A percentile compares a stretch with the other conserved stretches of the same genome.
Evolutionary conservation across 2,329 filamentous ascomycete genomes (phyloP).

Genomic region (Elsinoe fawcettii): DNA sequence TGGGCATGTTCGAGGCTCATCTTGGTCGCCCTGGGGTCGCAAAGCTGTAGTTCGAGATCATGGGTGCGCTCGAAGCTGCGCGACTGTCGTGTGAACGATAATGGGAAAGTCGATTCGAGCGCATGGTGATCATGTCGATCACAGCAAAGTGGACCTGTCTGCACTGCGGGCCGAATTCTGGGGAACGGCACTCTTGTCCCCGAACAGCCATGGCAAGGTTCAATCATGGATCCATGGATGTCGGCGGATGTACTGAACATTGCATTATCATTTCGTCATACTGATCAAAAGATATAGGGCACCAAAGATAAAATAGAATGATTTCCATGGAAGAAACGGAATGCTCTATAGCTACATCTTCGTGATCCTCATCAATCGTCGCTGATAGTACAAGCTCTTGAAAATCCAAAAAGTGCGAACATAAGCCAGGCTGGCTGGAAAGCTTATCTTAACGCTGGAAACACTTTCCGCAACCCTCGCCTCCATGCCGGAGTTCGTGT

Average conservation of each 20-base stretch:
- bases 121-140: not conserved
- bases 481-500: slow-evolving; percentile 19
- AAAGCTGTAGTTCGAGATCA: not conserved
- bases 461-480: slow-evolving; percentile 24
- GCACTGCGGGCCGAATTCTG: not conserved
- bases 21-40: not conserved
- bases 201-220: not conserved
- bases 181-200: not conserved
- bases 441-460: slow-evolving; percentile 16
- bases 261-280: too few relatives aligned
- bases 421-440: not conserved
- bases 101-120: not conserved
- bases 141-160: not conserved
- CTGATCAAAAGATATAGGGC: too few relatives aligned
- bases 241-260: not conserved
- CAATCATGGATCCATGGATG: not conserved
- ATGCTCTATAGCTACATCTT: slow-evolving; percentile 9
- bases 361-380: slow-evolving; percentile 1
- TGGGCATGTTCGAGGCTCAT: not conserved
- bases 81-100: not conserved
- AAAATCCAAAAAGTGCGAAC: not conserved
- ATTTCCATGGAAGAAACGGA: too few relatives aligned
- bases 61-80: not conserved
- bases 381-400: slow-evolving; percentile 4
- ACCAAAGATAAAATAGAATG: too few relatives aligned